phyloP scores from a whole-genome alignment of 306 rosid species.

The Abrus precatorius region DNA sequence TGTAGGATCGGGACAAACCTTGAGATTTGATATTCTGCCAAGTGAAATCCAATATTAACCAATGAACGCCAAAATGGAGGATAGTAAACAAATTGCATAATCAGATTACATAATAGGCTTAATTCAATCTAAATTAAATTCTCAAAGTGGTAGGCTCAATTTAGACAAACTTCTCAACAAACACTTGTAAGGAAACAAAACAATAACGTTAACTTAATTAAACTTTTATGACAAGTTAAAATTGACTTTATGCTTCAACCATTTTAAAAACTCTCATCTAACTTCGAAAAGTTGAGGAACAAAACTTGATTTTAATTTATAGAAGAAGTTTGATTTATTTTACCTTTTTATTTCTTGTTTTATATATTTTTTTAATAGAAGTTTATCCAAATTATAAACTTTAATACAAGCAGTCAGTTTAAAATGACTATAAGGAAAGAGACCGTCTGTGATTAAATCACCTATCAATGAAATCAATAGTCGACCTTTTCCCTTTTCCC shows the following conservation, averaged over 20 bases:
- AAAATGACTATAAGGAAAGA: background rate
- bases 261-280: too few relatives aligned
- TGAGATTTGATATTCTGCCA: constrained; percentile 64
- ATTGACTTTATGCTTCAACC: too few relatives aligned
- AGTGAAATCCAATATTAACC: constrained; percentile 41
- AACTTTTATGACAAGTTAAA: too few relatives aligned
- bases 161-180: too few relatives aligned
- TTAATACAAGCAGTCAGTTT: background rate
- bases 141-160: background rate
- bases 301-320: background rate
- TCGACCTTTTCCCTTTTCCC: background rate
- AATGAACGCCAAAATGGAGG: constrained; percentile 22
- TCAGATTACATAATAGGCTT: background rate
- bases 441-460: background rate
- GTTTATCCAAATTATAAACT: too few relatives aligned
- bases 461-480: constrained; percentile 11
- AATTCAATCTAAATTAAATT: constrained; percentile 26
- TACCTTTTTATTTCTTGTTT: too few relatives aligned
- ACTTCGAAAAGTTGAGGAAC: too few relatives aligned
- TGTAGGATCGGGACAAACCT: constrained; percentile 58
- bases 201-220: too few relatives aligned
- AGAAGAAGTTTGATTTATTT: background rate
- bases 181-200: too few relatives aligned
- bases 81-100: constrained; percentile 3
- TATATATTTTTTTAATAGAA: too few relatives aligned